These are phyloP conservation scores for Colletotrichum sp. DNA, from an alignment of 2,329 filamentous ascomycete species.

Conservation along the genomic window DNA sequence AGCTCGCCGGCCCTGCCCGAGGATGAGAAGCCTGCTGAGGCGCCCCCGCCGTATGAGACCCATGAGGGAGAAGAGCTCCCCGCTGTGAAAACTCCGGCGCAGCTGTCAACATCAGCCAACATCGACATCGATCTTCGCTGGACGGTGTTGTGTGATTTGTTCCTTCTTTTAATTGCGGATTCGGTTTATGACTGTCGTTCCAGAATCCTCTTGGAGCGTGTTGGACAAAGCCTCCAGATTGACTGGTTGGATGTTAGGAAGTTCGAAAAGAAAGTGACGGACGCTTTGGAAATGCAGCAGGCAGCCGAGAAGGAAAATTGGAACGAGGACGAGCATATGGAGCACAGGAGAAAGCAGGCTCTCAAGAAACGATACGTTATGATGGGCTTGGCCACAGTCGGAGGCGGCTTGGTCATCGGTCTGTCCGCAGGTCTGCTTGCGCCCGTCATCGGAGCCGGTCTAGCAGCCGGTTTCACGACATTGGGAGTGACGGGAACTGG, in stretches of 20 bases:
- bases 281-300: constrained; percentile 97
- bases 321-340: constrained; percentile 96
- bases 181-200: constrained; percentile 92
- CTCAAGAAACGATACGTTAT: constrained; percentile 86
- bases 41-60: constrained; percentile 66
- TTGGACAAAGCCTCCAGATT: constrained; percentile 81
- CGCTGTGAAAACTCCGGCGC: constrained; percentile 80
- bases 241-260: constrained; percentile 92
- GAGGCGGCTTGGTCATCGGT: constrained; percentile 92
- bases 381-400: constrained; percentile 96
- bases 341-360: constrained; percentile 79
- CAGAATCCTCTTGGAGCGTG: constrained; percentile 80
- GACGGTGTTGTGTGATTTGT: constrained; percentile 96
- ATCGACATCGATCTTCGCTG: constrained; percentile 96
- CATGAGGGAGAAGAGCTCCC: constrained; percentile 74
- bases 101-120: constrained; percentile 80
- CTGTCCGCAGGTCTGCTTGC: constrained; percentile 91
- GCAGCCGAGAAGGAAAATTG: constrained; percentile 93
- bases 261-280: constrained; percentile 96
- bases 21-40: constrained; percentile 53
- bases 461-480: constrained; percentile 93
- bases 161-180: constrained; percentile 95
- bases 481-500: constrained; percentile 91
- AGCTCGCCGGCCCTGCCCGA: constrained; percentile 29
- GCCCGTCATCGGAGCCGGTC: constrained; percentile 90